Base-by-base conservation (phyloP, 2,329 filamentous ascomycete species). In the Aureobasidium mangrovei region DNA sequence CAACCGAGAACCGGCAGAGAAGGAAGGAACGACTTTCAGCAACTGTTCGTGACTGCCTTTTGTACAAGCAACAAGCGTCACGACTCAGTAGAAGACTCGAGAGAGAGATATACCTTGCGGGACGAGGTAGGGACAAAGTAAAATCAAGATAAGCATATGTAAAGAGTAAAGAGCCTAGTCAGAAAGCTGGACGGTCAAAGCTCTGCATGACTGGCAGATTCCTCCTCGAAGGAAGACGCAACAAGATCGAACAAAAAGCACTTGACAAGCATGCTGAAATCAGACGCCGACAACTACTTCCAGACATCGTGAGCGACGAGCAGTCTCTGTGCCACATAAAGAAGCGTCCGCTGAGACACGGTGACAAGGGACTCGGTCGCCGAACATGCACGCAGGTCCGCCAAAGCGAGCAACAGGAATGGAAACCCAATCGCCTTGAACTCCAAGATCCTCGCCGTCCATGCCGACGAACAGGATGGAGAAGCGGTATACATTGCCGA, bases 201-300 rank as follows among this genome's bases (percentile, higher is more conserved):
- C 47, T 51, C 24, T 38, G 38, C 28, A 32, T 41, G 7, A 10
- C 7, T 28, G 29, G 29, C n/a, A 41, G 47, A 29, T 28, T 46
- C 38, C 47, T 9, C 33, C 5, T 26, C 7, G 9, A 38, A 38
- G 9, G n/a, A 9, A 53, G 41, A 31, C 24, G 18, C 32, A 53
- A 32, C 18, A 56, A 59, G 58, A 84, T 81, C 75, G 85, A 86
- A 69, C 79, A 82, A 59, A 86, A 86, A 29, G 78, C 18, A 28
- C 40, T 8, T 8, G 7, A 26, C 47, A 51, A 44, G 10, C 8
- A 53, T 53, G 49, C 27, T 53, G n/a, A 29, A 38, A 7, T 53
- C 80, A 48, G 81, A 95, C 65, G 79, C 84, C 49, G 84, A 86
- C 31, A 82, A 93, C 66, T 97, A 94, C 75, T 97, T 97, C 67